Base-by-base conservation (phyloP, 495 filamentous ascomycete genomes). In the Lasiosphaeria miniovina region DNA sequence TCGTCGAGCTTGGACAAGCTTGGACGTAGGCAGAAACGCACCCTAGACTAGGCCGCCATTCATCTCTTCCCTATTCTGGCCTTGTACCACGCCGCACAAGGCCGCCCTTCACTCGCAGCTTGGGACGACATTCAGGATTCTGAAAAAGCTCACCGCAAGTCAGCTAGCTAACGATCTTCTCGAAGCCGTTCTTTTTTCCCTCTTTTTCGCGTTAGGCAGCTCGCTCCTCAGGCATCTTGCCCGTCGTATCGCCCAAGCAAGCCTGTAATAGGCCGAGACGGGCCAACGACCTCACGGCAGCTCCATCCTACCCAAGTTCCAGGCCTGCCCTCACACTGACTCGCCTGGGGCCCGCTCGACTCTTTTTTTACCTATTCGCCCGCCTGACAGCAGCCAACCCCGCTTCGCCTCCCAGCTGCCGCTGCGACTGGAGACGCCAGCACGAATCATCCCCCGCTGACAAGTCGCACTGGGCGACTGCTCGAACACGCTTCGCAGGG, bases 391-490 rank as follows among this genome's bases (percentile, higher is more conserved):
- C 36, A 52, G 41, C 59, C 31, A 52, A n/a, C 52, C 48, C 57
- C 54, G 68, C 71, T 68, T 54, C 66, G 68, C 70, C 70, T 59
- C 68, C 45, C 36, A 53, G 57, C 69, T 72, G 60, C 70, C 68
- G 68, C 71, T 70, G 68, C 65, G 48, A 49, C 68, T 61, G 56
- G 58, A 69, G 59, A 61, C 59, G 46, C 60, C 61, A 65, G 53
- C 62, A 59, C 71, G 71, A 73, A 73, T 73, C 71, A 71, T 54
- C 56, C 55, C 51, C 51, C 54, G 59, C 60, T 61, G 59, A 63
- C 62, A 59, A 58, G 68, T 69, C 54, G 62, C 63, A 72, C 63
- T 56, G 67, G 70, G 71, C 71, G 71, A 71, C 67, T 71, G 60
- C 70, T 73, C 70, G 62, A 71, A 72, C 70, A 68, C 61, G 52